A percentile compares a stretch with the other conserved stretches of the same genome.
These are phyloP conservation scores for Friedmanniomyces simplex DNA, from an alignment of 495 filamentous ascomycete genomes.

Conservation along the genomic window DNA sequence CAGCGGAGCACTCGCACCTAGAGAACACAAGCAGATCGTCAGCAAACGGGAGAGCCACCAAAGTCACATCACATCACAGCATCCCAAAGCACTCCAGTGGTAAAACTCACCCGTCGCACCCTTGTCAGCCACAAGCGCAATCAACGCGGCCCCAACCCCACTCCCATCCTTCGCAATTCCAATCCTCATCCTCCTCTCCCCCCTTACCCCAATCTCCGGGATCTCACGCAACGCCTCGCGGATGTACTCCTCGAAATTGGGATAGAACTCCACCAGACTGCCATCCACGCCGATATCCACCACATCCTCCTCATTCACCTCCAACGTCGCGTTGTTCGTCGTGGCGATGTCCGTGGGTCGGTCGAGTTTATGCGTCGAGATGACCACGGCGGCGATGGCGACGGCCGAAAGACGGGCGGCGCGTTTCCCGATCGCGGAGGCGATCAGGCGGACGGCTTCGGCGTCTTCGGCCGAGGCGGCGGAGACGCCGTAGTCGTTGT, in stretches of 20 bases:
- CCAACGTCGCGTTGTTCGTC: background rate
- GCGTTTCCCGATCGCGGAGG: constrained; percentile 74
- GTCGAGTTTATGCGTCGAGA: constrained; percentile 59
- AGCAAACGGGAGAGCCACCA: too few relatives aligned
- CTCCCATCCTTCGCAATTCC: constrained; percentile 90
- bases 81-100: too few relatives aligned
- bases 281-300: constrained; percentile 90
- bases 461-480: constrained; percentile 66
- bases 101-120: constrained; percentile 12
- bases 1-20: background rate
- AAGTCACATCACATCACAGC: too few relatives aligned
- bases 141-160: constrained; percentile 84
- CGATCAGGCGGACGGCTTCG: constrained; percentile 66
- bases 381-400: constrained; percentile 69
- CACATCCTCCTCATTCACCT: constrained; percentile 42
- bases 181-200: constrained; percentile 73
- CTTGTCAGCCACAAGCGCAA: constrained; percentile 58
- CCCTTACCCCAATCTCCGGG: constrained; percentile 56
- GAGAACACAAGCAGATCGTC: background rate
- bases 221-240: constrained; percentile 62
- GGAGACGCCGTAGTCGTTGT: constrained; percentile 60
- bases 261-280: constrained; percentile 83
- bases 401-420: constrained; percentile 83
- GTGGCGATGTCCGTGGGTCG: constrained; percentile 14
- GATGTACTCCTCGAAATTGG: constrained; percentile 70